Conservation (phyloP, 495 filamentous ascomycete genomes). For the Penicillium herquei region DNA sequence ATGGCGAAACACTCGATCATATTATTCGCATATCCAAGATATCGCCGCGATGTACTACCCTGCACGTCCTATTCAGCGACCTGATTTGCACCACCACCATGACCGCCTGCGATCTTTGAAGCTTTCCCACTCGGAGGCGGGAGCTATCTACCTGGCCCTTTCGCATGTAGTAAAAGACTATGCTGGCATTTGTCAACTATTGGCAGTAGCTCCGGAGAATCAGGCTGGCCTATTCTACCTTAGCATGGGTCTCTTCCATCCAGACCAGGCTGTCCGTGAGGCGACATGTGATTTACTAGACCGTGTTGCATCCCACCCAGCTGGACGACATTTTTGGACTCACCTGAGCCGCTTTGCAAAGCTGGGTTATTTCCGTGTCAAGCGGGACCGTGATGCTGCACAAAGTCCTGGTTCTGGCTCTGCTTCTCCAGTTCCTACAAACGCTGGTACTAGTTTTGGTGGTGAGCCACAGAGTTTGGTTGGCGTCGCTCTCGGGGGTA, state of each 20-base stretch:
- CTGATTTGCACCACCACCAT: slow-evolving; percentile 89
- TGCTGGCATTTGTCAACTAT: slow-evolving; percentile 84
- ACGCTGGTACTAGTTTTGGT: slow-evolving; percentile 19
- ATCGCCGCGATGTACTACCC: slow-evolving; percentile 50
- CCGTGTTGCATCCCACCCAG: slow-evolving; percentile 79
- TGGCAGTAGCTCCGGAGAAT: slow-evolving; percentile 80
- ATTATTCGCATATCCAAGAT: slow-evolving; percentile 91
- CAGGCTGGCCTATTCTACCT: slow-evolving; percentile 91
- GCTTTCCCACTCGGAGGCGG: slow-evolving; percentile 65
- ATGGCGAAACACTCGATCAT: slow-evolving; percentile 91
- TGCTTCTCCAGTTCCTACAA: not conserved
- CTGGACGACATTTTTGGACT: slow-evolving; percentile 90
- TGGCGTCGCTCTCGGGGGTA: slow-evolving; percentile 38
- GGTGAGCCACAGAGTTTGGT: slow-evolving; percentile 39
- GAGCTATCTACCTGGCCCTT: slow-evolving; percentile 79
- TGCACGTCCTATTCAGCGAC: slow-evolving; percentile 72
- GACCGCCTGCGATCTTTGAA: slow-evolving; percentile 81
- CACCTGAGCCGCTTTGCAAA: slow-evolving; percentile 85
- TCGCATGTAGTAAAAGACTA: slow-evolving; percentile 74
- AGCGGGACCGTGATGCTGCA: slow-evolving; percentile 58
- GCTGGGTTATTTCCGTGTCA: slow-evolving; percentile 68
- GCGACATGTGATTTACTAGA: slow-evolving; percentile 78
- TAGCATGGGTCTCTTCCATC: slow-evolving; percentile 91
- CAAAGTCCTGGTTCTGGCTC: slow-evolving; percentile 17
- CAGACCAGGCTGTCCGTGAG: slow-evolving; percentile 71